Evolutionary conservation across 2,329 filamentous ascomycete genomes (phyloP).

Genomic region (Aspergillus fumigatiaffinis): DNA sequence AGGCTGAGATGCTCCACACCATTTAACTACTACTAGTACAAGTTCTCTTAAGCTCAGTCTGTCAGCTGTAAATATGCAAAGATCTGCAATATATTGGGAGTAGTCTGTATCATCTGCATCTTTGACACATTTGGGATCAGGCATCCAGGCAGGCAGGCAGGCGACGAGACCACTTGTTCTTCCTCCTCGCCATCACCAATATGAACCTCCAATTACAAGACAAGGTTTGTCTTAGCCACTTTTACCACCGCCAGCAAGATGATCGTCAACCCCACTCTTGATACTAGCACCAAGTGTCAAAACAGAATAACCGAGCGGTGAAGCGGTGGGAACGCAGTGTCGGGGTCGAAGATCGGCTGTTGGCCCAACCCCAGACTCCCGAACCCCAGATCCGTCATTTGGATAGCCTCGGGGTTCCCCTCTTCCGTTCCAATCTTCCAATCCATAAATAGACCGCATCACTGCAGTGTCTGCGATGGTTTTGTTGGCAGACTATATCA

Average conservation of each 20-base stretch:
- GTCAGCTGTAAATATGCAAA: neutral
- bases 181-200: neutral
- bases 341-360: conserved; percentile 17
- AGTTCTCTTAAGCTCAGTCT: neutral
- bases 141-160: neutral
- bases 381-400: conserved; percentile 17
- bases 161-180: neutral
- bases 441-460: conserved; percentile 12
- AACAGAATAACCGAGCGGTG: conserved; percentile 8
- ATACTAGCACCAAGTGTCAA: neutral
- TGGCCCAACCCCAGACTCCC: conserved; percentile 17
- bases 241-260: neutral
- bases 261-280: neutral
- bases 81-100: neutral
- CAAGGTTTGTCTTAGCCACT: neutral
- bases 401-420: conserved; percentile 21
- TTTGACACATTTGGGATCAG: neutral
- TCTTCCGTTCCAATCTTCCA: neutral
- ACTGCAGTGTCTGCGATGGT: neutral
- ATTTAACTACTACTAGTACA: neutral
- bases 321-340: conserved; percentile 2
- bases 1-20: neutral
- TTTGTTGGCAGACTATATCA: neutral
- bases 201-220: neutral
- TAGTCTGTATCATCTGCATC: neutral